Conservation (phyloP, 148 eudicot genomes). For the Chenopodium berlandieri region DNA sequence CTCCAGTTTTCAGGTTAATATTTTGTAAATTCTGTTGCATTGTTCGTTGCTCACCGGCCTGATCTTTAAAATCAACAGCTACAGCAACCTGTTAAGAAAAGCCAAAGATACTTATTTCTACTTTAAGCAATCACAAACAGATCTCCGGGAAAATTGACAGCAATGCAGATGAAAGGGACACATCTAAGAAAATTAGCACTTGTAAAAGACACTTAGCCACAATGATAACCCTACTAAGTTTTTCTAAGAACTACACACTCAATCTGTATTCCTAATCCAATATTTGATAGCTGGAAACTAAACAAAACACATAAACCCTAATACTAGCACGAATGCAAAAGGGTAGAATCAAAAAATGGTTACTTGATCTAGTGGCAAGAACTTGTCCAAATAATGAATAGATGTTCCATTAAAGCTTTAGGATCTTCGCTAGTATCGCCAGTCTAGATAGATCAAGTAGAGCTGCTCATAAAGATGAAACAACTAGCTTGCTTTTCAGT, state of each 20-base stretch:
- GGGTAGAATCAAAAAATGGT: not conserved
- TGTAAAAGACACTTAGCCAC: not conserved
- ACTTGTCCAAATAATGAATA: not conserved
- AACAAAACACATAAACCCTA: not conserved
- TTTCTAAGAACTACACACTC: too few species aligned
- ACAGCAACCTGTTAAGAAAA: constrained; percentile 63
- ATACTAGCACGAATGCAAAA: not conserved
- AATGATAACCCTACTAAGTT: not conserved
- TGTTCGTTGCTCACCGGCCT: constrained; percentile 88
- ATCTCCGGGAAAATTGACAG: too few species aligned
- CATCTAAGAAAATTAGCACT: not conserved
- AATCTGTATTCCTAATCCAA: too few species aligned
- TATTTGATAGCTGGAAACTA: too few species aligned
- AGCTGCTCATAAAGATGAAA: not conserved
- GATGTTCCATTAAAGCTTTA: not conserved
- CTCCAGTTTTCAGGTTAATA: constrained; percentile 85
- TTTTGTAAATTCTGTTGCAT: constrained; percentile 96
- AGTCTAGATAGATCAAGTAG: not conserved
- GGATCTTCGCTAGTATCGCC: not conserved
- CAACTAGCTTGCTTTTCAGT: not conserved
- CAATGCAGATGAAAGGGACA: not conserved
- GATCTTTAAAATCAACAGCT: constrained; percentile 85
- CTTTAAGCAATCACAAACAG: not conserved
- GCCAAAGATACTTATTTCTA: not conserved
- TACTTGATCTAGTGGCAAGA: not conserved